phyloP scores from a whole-genome alignment of 2,329 filamentous ascomycete genomes.

The Cadophora gregata region DNA sequence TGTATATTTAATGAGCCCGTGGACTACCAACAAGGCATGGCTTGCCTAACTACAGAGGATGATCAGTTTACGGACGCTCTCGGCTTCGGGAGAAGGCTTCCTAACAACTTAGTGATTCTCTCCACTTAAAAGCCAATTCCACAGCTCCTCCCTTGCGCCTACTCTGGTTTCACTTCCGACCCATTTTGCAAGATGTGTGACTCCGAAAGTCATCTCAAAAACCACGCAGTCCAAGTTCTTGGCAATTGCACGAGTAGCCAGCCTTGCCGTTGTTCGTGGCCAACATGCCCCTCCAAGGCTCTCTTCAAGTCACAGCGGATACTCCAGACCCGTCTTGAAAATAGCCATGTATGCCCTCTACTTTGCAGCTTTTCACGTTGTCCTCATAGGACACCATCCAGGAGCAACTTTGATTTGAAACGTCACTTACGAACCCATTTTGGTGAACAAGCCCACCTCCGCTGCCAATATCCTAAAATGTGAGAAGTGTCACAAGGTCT shows the following conservation, averaged over 20 bases:
- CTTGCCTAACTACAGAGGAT: background rate
- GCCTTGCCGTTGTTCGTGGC: conserved; percentile 21
- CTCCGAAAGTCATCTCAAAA: conserved; percentile 19
- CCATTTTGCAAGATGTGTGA: conserved; percentile 18
- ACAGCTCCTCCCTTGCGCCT: conserved; percentile 12
- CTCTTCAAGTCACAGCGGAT: conserved; percentile 18
- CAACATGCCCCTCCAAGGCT: conserved; percentile 23
- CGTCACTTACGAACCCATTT: conserved; percentile 21
- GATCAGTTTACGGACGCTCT: background rate
- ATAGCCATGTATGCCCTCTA: conserved; percentile 22
- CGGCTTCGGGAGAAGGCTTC: conserved; percentile 1
- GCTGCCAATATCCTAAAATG: conserved; percentile 20
- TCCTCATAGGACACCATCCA: conserved; percentile 21
- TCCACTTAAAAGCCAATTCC: background rate
- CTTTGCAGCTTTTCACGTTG: conserved; percentile 20
- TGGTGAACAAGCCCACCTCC: conserved; percentile 5
- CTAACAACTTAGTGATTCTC: background rate
- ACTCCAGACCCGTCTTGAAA: conserved; percentile 21
- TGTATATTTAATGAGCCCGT: background rate
- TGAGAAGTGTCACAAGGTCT: conserved; percentile 16
- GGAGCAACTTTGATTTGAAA: conserved; percentile 24
- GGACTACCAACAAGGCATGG: background rate
- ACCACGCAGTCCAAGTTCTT: conserved; percentile 11
- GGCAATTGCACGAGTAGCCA: conserved; percentile 11
- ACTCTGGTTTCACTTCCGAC: background rate